Evolutionary conservation across 305 asterid genomes (phyloP).

Genomic region (Coffea humblotiana): DNA sequence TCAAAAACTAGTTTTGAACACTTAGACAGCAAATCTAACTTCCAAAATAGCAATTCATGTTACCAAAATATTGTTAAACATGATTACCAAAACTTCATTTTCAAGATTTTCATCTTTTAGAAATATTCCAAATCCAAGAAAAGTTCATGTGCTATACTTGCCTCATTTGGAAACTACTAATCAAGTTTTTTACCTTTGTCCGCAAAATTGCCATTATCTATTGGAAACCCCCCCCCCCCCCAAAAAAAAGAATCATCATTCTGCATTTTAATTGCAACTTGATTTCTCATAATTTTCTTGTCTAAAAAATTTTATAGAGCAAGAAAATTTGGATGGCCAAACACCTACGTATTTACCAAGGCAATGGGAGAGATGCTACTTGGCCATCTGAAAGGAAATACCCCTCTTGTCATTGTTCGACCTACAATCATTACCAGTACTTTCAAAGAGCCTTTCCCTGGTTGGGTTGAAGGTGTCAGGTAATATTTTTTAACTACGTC

Average conservation of each 20-base stretch:
- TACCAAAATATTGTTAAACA: neutral
- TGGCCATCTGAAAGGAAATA: conserved; percentile 43
- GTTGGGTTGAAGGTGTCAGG: conserved; percentile 98
- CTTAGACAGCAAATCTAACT: neutral
- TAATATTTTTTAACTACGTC: conserved; percentile 11
- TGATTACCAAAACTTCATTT: neutral
- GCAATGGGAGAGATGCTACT: conserved; percentile 87
- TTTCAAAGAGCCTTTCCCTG: conserved; percentile 80
- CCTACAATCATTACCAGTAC: conserved; percentile 85
- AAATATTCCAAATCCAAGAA: neutral
- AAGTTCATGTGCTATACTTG: neutral
- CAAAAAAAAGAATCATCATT: neutral
- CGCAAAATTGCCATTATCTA: neutral
- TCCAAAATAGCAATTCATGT: neutral
- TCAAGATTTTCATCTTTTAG: neutral
- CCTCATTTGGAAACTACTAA: neutral
- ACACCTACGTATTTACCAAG: conserved; percentile 80
- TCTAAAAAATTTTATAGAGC: conserved; percentile 43
- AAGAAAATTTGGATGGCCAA: conserved; percentile 88
- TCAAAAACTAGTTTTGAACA: neutral
- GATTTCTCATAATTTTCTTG: neutral
- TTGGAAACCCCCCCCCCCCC: no score
- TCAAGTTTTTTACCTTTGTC: neutral
- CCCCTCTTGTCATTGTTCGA: conserved; percentile 65
- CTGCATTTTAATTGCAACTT: neutral